Base-by-base conservation (phyloP, 768 basidiomycete genomes). In the Dentipellis sp. region DNA sequence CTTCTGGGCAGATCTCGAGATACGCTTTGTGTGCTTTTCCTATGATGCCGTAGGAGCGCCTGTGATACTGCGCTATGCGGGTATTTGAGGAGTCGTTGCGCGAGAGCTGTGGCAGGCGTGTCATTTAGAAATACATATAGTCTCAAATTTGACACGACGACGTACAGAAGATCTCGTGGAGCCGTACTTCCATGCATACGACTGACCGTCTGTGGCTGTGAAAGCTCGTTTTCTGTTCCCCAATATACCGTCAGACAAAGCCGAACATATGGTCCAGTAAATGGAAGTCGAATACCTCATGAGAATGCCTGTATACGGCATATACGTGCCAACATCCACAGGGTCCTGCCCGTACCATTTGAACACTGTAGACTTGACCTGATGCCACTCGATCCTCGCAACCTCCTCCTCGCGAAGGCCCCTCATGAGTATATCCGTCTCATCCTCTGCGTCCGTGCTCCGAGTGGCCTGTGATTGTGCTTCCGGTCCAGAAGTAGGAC, bases 61-160 rank as follows among this genome's bases (percentile, higher is more conserved):
- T 38, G 40, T 53, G 40, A 19, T 22, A 46, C 17, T 37, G 38
- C 6, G 42, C 53, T 9, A 53, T 10, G 21, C 11, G 34, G 23
- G 23, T 16, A 9, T 42, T 45, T 11, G 35, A 34, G 17, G 34
- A 29, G 39, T 53, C 53, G 8, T 53, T 39, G 12, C n/a, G 38
- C 55, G 42, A 10, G 54, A 59, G 8, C 55, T 55, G 10, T 54
- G 16, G 52, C 10, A 59, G 51, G 53, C 56, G 47, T 4, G 45
- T 53, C 10, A 19, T 53, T n/a, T 50, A 56, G 4, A 58, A 21
- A 39, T 39, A 58, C 14, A 39, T 39, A 12, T 22, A 12, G 55
- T 58, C 1, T 56, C 38, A 42, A 54, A 10, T 38, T 46, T 8
- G 16, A 45, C 19, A 8, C 21, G 6, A 50, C 39, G n/a, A 23